Conservation (phyloP, 75 land plant genomes). For the Selaginella tamariscina region DNA sequence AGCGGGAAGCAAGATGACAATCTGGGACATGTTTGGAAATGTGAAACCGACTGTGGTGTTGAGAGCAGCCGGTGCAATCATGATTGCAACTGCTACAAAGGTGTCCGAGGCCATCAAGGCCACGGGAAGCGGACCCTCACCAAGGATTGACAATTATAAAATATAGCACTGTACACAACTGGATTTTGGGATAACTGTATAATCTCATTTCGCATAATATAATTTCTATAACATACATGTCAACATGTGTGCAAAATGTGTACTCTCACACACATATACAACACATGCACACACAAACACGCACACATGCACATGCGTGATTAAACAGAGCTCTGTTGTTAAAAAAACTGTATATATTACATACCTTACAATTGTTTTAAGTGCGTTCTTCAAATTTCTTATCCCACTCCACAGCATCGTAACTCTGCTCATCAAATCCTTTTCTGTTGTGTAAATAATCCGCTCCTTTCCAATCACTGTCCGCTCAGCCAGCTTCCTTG, state of each 20-base stretch:
- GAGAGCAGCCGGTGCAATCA: background rate
- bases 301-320: too few species aligned
- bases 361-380: background rate
- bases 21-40: background rate
- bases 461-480: slow-evolving; percentile 69
- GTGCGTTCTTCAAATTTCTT: slow-evolving; percentile 35
- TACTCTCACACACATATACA: too few species aligned
- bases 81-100: background rate
- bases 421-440: slow-evolving; percentile 60
- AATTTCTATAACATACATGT: too few species aligned
- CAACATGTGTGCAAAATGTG: too few species aligned
- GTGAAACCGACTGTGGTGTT: background rate
- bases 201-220: too few species aligned
- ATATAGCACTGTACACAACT: too few species aligned
- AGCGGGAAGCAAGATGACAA: too few species aligned
- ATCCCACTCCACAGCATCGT: slow-evolving; percentile 82
- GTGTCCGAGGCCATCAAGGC: background rate
- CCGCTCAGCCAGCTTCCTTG: slow-evolving; percentile 60
- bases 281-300: too few species aligned
- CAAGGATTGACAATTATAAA: too few species aligned
- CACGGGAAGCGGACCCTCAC: background rate
- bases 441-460: slow-evolving; percentile 68
- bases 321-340: too few species aligned
- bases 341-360: too few species aligned
- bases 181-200: too few species aligned